Conservation (phyloP, 1,284 basidiomycete species). For the Puccinia triticina region DNA sequence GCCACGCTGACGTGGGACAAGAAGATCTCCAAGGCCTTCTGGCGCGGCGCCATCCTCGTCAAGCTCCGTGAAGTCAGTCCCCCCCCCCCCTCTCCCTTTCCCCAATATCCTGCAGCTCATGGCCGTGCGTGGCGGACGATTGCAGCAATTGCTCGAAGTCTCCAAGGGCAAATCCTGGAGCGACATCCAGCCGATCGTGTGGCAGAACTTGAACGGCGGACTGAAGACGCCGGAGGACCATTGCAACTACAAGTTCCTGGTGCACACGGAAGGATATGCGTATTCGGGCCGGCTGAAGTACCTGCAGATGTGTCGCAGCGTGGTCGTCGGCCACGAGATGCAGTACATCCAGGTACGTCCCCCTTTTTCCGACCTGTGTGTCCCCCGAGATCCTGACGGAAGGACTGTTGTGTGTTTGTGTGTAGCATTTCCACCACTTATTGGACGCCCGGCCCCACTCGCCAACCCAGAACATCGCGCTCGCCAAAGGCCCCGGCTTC, state of each 20-base stretch:
- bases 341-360: constrained; percentile 52
- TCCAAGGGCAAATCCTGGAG: constrained; percentile 37
- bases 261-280: constrained; percentile 61
- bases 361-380: background rate
- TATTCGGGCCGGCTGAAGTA: constrained; percentile 61
- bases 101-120: background rate
- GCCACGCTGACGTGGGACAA: constrained; percentile 10
- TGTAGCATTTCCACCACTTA: constrained; percentile 61
- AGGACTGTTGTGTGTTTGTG: constrained; percentile 14
- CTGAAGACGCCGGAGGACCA: constrained; percentile 59
- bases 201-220: constrained; percentile 36
- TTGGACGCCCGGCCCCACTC: constrained; percentile 57
- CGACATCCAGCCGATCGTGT: constrained; percentile 37
- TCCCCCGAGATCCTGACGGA: too few species aligned
- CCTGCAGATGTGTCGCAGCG: constrained; percentile 60
- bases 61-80: constrained; percentile 35
- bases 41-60: constrained; percentile 43
- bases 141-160: constrained; percentile 39
- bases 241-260: constrained; percentile 60
- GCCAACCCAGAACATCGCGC: constrained; percentile 60
- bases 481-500: constrained; percentile 56
- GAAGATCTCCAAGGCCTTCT: constrained; percentile 50
- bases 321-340: constrained; percentile 59
- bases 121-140: background rate
- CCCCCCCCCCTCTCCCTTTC: background rate